These are phyloP conservation scores for Sonneratia caseolaris DNA, from an alignment of 345 rosid species.

Conservation along the genomic window DNA sequence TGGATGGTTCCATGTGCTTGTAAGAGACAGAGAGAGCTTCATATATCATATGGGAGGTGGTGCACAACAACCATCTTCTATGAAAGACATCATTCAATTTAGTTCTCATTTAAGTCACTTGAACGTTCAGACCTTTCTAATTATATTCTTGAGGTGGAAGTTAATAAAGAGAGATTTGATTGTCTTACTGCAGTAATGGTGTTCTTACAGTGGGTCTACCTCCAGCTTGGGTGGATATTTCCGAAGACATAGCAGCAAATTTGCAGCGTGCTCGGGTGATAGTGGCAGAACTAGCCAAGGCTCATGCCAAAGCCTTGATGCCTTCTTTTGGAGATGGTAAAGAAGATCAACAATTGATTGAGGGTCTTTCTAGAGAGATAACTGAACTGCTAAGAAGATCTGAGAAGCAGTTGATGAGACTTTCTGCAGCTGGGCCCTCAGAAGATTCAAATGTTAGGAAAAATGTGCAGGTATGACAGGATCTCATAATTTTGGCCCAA, in stretches of 20 bases:
- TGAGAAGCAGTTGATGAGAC: slow-evolving; percentile 67
- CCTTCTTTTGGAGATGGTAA: slow-evolving; percentile 97
- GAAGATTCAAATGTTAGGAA: slow-evolving; percentile 92
- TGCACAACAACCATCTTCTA: neutral
- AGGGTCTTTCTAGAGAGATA: slow-evolving; percentile 75
- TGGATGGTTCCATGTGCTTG: neutral
- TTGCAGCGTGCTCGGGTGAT: slow-evolving; percentile 63
- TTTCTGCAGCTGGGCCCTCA: slow-evolving; percentile 62
- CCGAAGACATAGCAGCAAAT: slow-evolving; percentile 79
- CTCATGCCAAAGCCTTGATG: slow-evolving; percentile 95
- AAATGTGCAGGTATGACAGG: slow-evolving; percentile 70
- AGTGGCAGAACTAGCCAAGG: slow-evolving; percentile 76
- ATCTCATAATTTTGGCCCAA: neutral
- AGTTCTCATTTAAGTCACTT: neutral
- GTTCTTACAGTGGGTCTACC: slow-evolving; percentile 72
- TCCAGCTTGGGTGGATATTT: slow-evolving; percentile 93
- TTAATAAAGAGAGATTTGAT: neutral
- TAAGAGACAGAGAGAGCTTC: neutral
- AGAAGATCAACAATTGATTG: slow-evolving; percentile 84
- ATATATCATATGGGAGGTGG: neutral
- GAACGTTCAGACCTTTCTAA: neutral
- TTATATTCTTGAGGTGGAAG: neutral
- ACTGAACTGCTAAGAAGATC: slow-evolving; percentile 71
- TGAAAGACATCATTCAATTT: neutral
- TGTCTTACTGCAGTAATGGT: slow-evolving; percentile 56